Base-by-base conservation (phyloP, 768 basidiomycete genomes). In the Lyophyllum semitale region DNA sequence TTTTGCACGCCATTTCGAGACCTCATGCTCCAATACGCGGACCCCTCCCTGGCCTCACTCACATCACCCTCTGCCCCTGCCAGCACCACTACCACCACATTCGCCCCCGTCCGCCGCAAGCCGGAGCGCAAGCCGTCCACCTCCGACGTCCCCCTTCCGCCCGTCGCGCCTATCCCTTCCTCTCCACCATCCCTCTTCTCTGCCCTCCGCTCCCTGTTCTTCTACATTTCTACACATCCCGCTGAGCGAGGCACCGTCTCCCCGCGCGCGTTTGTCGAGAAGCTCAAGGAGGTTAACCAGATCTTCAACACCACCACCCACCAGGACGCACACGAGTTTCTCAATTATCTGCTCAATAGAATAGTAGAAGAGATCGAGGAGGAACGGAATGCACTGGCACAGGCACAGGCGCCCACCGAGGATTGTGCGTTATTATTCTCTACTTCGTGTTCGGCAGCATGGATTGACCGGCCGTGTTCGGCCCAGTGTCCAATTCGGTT, bases 311-410 rank as follows among this genome's bases (percentile, higher is more conserved):
- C 87, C 33, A 88, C 91, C 15, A 89, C 91, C 83, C 97, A 99
- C 68, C 97, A 99, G 68, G 97, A 99, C 69, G 97, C 97, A 2
- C 97, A 98, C 73, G 97, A 99, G 72, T 98, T 99, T 71, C 78
- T 98, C 38, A 97, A 95, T 68, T 98, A 89, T 72, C 75, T 98
- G 25, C 75, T 99, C 51, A 99, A 99, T 71, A 87, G 81, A 68
- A 87, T 99, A 46, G 89, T 94, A 32, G 96, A 98, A 71, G 95
- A 98, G 68, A 83, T 96, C 60, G 91, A 95, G 65, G 82, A 84
- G 57, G 88, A 89, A 54, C 79, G 71, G 65, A 85, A 77, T 63
- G 75, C 67, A 41, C 61, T 63, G n/a, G 68, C 72, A 51, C 72
- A 71, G 49, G 60, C 59, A 18, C 65, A 65, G 25, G 63, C 68